Percentiles rank a stretch among this genome's conserved stretches.
phyloP scores from a whole-genome alignment of 1,284 basidiomycete genomes.

The Tylopilus orsonianus region DNA sequence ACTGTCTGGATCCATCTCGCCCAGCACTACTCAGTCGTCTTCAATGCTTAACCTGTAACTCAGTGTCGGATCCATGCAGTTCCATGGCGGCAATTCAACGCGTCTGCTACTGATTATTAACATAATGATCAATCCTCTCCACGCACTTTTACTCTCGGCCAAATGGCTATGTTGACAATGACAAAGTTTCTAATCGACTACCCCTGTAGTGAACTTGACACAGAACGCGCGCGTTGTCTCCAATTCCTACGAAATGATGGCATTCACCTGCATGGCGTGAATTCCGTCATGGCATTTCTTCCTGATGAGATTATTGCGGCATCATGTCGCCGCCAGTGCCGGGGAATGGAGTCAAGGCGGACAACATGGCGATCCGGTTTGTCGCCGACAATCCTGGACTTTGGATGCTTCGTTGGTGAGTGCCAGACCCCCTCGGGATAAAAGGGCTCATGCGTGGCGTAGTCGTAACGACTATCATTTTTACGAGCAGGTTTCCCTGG shows the following conservation, averaged over 20 bases:
- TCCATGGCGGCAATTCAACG: constrained; percentile 11
- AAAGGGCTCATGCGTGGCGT: too few species aligned
- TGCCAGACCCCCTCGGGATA: too few species aligned
- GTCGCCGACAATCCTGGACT: constrained; percentile 27
- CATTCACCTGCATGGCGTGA: constrained; percentile 35
- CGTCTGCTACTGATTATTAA: constrained; percentile 20
- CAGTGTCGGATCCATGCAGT: constrained; percentile 32
- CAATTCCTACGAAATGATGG: too few species aligned
- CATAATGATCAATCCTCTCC: too few species aligned
- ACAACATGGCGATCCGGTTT: constrained; percentile 26
- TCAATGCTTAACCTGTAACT: constrained; percentile 31
- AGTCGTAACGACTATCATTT: too few species aligned
- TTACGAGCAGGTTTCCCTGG: too few species aligned
- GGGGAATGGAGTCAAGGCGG: constrained; percentile 23
- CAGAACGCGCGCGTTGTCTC: too few species aligned
- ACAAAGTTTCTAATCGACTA: too few species aligned
- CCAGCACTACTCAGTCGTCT: constrained; percentile 40
- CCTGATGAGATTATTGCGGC: constrained; percentile 6
- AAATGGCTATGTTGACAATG: too few species aligned
- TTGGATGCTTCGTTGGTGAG: constrained; percentile 28
- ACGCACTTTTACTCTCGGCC: too few species aligned
- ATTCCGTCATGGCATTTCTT: background rate
- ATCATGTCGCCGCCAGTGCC: constrained; percentile 20
- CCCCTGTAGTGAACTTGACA: too few species aligned
- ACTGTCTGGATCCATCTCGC: constrained; percentile 31